Evolutionary conservation across 78 protist genomes (phyloP), one percentile per base, ranked within the genome.

Genomic region (Dictyostelium citrinum): DNA sequence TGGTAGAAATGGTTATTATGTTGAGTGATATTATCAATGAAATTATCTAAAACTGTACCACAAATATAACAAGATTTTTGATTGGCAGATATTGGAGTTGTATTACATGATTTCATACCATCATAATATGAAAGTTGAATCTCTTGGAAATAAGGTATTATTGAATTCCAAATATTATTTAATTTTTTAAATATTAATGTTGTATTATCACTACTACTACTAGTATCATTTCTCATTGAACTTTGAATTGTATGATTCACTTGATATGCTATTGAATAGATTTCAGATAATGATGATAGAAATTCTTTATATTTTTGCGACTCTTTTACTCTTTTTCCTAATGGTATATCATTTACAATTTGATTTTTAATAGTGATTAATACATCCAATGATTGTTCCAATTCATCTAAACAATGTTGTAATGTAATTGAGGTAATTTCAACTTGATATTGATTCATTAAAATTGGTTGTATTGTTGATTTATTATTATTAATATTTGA

Each of bases 61-160:
- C 93, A 88, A 24, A 88, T 88, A 24, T 88, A 35, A 78, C 93
- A 88, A 22, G 70, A 35, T 41, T 75, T 35, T 75, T 75, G 81
- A 75, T 75, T 75, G 6, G 9, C 12, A 39, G 61, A 41, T 5
- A 75, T 75, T 11, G 27, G 49, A 3, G 81, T 41, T 31, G 81
- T 41, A 43, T 75, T 75, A 43, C 81, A 75, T 75, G 81, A 75
- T 75, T 75, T 75, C 81, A 75, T 41, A 41, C 81, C 81, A 77
- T 77, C 83, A 49, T 45, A 85, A 46, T 39, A 61, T 49, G 60
- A 55, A 16, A 76, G 24, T 17, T 88, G 71, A 20, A 61, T 35
- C 60, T 88, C 93, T 41, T 41, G 71, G 14, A 55, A 88, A 11
- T 43, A 78, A 1, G 93, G 85, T 2, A 88, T 3, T 2, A 88